Percentiles rank a stretch among this genome's conserved stretches.
Conservation (phyloP, 2,329 filamentous ascomycete species). For the Colletotrichum graminicola region DNA sequence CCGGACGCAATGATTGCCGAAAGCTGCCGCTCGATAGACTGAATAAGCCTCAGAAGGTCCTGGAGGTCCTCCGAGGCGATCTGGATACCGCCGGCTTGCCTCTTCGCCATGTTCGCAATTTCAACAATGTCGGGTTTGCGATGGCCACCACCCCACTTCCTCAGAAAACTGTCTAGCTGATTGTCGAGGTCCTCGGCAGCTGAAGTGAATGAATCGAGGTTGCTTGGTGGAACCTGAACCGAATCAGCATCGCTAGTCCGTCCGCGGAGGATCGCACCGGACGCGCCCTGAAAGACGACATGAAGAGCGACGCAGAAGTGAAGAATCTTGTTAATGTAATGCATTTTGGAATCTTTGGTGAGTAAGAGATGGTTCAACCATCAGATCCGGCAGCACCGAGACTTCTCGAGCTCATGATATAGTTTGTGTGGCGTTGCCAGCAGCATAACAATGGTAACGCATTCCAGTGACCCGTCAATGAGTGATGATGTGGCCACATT, state of each 20-base stretch:
- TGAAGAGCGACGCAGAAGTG: slow-evolving; percentile 29
- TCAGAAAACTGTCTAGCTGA: slow-evolving; percentile 28
- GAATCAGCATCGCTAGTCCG: slow-evolving; percentile 23
- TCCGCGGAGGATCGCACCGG: slow-evolving; percentile 40
- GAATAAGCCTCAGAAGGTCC: slow-evolving; percentile 35
- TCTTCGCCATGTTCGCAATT: slow-evolving; percentile 21
- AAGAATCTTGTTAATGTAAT: slow-evolving; percentile 35
- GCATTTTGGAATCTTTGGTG: slow-evolving; percentile 35
- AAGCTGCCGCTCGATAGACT: slow-evolving; percentile 34
- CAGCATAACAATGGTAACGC: slow-evolving; percentile 37
- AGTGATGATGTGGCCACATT: slow-evolving; percentile 36
- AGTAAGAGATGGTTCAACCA: slow-evolving; percentile 16
- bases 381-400: slow-evolving; percentile 20
- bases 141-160: slow-evolving; percentile 14
- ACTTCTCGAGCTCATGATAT: slow-evolving; percentile 42
- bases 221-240: slow-evolving; percentile 16
- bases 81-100: slow-evolving; percentile 17
- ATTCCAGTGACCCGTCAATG: slow-evolving; percentile 31
- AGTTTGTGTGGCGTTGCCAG: slow-evolving; percentile 20
- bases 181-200: slow-evolving; percentile 24
- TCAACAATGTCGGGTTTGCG: slow-evolving; percentile 17
- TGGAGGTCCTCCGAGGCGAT: slow-evolving; percentile 25
- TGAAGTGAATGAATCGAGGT: slow-evolving; percentile 12
- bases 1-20: slow-evolving; percentile 21
- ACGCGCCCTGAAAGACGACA: slow-evolving; percentile 37